Evolutionary conservation across 257 asterid species (phyloP).

Genomic region (Scutellaria galericulata): DNA sequence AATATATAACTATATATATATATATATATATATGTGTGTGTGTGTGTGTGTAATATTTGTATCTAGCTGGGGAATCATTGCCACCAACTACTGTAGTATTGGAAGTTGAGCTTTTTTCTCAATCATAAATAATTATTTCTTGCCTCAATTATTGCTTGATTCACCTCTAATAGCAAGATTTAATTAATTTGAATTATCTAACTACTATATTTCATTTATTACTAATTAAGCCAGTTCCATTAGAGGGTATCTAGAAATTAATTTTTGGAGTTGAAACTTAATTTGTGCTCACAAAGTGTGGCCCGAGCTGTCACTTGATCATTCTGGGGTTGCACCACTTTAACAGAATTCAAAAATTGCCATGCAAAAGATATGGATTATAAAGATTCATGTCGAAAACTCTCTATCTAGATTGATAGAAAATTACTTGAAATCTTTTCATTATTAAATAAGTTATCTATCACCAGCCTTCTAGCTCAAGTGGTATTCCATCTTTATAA

Average conservation of each 20-base stretch:
- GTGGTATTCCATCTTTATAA: too few relatives aligned
- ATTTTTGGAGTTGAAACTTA: background rate
- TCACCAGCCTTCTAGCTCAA: too few relatives aligned
- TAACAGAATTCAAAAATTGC: background rate
- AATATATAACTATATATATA: too few relatives aligned
- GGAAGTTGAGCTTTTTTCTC: slow-evolving; percentile 16
- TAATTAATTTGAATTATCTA: background rate
- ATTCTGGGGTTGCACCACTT: slow-evolving; percentile 26
- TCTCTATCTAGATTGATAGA: too few relatives aligned
- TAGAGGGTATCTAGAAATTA: slow-evolving; percentile 5
- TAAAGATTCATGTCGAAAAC: too few relatives aligned
- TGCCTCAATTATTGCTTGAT: slow-evolving; percentile 32
- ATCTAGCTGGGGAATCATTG: slow-evolving; percentile 36
- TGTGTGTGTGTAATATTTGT: background rate
- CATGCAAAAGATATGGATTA: background rate
- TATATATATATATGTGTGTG: too few relatives aligned
- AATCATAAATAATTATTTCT: background rate
- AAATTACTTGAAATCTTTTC: too few relatives aligned
- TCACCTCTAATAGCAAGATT: slow-evolving; percentile 11
- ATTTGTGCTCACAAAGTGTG: background rate
- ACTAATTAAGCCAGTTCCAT: background rate
- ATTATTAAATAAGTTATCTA: too few relatives aligned
- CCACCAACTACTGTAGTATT: slow-evolving; percentile 20
- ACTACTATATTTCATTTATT: background rate
- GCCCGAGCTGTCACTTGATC: slow-evolving; percentile 30